Conservation (phyloP, 176 grass and related monocot genomes). For the Zoysia pacifica region DNA sequence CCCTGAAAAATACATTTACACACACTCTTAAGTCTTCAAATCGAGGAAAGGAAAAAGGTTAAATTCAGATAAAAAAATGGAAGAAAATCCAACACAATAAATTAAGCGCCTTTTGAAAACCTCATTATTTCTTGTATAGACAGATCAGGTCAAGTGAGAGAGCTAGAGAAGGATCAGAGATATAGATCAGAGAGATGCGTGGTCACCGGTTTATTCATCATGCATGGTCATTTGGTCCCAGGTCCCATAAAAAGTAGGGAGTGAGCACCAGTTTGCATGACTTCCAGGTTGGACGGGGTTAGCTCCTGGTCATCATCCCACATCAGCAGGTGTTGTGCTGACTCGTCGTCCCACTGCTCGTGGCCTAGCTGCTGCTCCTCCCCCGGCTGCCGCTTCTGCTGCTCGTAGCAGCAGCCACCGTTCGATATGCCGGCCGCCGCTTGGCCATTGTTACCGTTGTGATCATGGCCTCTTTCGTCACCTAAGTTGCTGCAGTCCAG, state of each 20-base stretch:
- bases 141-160: slow-evolving; percentile 44
- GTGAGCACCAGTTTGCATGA: slow-evolving; percentile 55
- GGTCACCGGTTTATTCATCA: not conserved
- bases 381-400: slow-evolving; percentile 18
- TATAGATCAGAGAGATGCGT: not conserved
- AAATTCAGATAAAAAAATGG: slow-evolving; percentile 24
- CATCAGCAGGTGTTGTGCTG: slow-evolving; percentile 61
- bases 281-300: slow-evolving; percentile 62
- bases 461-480: not conserved
- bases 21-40: slow-evolving; percentile 41
- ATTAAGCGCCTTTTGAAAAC: slow-evolving; percentile 48
- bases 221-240: slow-evolving; percentile 48
- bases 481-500: slow-evolving; percentile 46
- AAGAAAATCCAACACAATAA: slow-evolving; percentile 57
- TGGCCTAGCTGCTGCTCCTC: slow-evolving; percentile 38
- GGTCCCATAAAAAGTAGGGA: slow-evolving; percentile 72
- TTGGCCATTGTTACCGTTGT: slow-evolving; percentile 5
- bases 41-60: slow-evolving; percentile 19
- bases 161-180: slow-evolving; percentile 7
- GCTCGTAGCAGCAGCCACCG: slow-evolving; percentile 18
- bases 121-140: slow-evolving; percentile 65
- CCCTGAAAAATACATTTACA: not conserved
- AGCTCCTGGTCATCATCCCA: slow-evolving; percentile 72
- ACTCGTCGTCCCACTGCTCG: slow-evolving; percentile 59
- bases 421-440: slow-evolving; percentile 5